phyloP scores from a whole-genome alignment of 2,329 filamentous ascomycete species.

The Fusarium transvaalense region DNA sequence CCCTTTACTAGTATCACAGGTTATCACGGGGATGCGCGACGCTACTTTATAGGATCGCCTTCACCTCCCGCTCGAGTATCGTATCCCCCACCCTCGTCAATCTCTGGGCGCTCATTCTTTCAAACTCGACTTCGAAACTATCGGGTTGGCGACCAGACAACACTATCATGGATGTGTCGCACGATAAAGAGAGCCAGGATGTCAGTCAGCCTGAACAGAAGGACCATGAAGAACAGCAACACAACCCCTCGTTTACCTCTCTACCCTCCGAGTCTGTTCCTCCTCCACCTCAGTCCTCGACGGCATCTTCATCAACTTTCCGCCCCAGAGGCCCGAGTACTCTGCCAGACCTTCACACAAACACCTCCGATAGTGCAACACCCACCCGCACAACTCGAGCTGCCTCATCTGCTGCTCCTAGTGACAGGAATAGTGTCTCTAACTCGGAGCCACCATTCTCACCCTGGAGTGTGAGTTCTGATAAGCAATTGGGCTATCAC shows the following conservation, averaged over 20 bases:
- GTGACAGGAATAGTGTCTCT: slow-evolving; percentile 37
- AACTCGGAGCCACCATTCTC: slow-evolving; percentile 51
- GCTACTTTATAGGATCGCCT: slow-evolving; percentile 24
- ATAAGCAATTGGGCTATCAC: slow-evolving; percentile 54
- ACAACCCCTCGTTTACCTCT: not conserved
- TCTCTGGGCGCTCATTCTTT: slow-evolving; percentile 12
- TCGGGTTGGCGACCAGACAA: slow-evolving; percentile 35
- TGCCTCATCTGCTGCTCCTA: slow-evolving; percentile 32
- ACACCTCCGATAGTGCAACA: slow-evolving; percentile 2
- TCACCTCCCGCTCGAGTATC: slow-evolving; percentile 26
- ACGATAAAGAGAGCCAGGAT: slow-evolving; percentile 26
- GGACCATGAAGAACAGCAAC: slow-evolving; percentile 3
- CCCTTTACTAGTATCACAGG: slow-evolving; percentile 1
- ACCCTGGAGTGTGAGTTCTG: slow-evolving; percentile 59
- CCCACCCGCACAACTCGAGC: slow-evolving; percentile 28
- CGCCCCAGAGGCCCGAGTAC: slow-evolving; percentile 2
- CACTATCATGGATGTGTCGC: slow-evolving; percentile 43
- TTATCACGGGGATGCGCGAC: slow-evolving; percentile 43
- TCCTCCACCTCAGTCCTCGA: slow-evolving; percentile 26
- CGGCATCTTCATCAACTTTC: slow-evolving; percentile 29
- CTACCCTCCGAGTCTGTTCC: slow-evolving; percentile 1
- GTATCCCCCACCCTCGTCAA: slow-evolving; percentile 14
- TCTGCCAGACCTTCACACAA: slow-evolving; percentile 19
- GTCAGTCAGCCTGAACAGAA: slow-evolving; percentile 19
- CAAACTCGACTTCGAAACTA: slow-evolving; percentile 25